Conservation (phyloP, 1,284 basidiomycete genomes). For the Volvariella volvacea region DNA sequence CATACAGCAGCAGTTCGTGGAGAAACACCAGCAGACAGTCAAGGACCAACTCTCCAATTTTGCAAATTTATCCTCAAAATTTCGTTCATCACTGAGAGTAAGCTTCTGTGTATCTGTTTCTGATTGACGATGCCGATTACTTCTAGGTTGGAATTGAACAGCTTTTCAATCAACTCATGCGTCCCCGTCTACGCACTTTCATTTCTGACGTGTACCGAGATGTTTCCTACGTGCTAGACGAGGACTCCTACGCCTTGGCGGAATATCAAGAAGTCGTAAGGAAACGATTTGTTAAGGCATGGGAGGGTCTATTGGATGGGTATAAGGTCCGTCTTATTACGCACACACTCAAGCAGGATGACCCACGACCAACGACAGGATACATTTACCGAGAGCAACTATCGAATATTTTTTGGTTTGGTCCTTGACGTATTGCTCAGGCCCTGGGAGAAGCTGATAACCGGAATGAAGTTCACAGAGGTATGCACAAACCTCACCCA, state of each 20-base stretch:
- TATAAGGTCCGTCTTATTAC: slow-evolving; percentile 57
- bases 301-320: slow-evolving; percentile 80
- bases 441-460: slow-evolving; percentile 90
- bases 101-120: slow-evolving; percentile 15
- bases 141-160: slow-evolving; percentile 81
- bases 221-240: slow-evolving; percentile 83
- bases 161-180: slow-evolving; percentile 87
- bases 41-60: slow-evolving; percentile 43
- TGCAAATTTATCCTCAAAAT: slow-evolving; percentile 49
- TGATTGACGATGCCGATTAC: slow-evolving; percentile 2
- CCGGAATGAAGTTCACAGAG: slow-evolving; percentile 84
- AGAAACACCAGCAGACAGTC: slow-evolving; percentile 46
- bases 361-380: slow-evolving; percentile 32
- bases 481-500: slow-evolving; percentile 26
- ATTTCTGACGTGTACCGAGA: slow-evolving; percentile 88
- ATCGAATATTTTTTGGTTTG: slow-evolving; percentile 77
- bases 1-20: slow-evolving; percentile 67
- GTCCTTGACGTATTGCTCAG: slow-evolving; percentile 82
- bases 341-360: slow-evolving; percentile 1
- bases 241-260: slow-evolving; percentile 77
- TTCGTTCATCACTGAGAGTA: slow-evolving; percentile 70
- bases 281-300: slow-evolving; percentile 83
- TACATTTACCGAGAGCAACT: slow-evolving; percentile 83
- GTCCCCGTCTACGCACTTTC: slow-evolving; percentile 79
- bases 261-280: slow-evolving; percentile 83